Conservation (phyloP, 1,139 yeast species). For the Candida mesenterica region DNA sequence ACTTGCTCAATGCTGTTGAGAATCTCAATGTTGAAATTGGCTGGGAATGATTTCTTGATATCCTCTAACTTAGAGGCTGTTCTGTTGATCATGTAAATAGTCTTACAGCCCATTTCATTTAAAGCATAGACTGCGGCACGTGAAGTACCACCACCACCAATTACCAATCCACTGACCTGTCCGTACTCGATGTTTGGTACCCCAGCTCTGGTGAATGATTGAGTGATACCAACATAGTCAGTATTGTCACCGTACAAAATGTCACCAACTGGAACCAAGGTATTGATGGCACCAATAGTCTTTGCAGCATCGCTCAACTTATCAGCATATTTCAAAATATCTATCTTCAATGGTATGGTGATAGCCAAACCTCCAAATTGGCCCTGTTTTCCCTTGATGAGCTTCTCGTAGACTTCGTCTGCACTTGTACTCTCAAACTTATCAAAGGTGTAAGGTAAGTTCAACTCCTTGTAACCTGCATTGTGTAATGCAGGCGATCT, state of each 20-base stretch:
- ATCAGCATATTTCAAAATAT: constrained; percentile 63
- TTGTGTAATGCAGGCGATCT: constrained; percentile 85
- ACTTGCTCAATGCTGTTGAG: constrained; percentile 51
- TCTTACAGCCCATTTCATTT: constrained; percentile 70
- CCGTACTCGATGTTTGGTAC: constrained; percentile 44
- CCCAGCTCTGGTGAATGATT: constrained; percentile 63
- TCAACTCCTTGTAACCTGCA: constrained; percentile 67
- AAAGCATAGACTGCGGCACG: constrained; percentile 93
- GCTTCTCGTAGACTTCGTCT: constrained; percentile 41
- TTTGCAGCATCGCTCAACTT: constrained; percentile 72
- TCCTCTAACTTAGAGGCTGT: constrained; percentile 64
- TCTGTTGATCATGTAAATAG: constrained; percentile 80
- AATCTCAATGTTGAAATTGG: constrained; percentile 55
- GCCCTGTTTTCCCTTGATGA: constrained; percentile 45
- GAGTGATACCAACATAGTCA: constrained; percentile 88
- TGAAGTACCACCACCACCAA: constrained; percentile 98
- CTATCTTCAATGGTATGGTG: constrained; percentile 86
- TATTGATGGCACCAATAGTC: constrained; percentile 89
- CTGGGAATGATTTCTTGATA: constrained; percentile 61
- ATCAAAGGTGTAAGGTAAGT: constrained; percentile 74
- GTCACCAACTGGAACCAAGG: constrained; percentile 59
- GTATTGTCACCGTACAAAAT: constrained; percentile 81
- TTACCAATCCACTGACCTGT: constrained; percentile 59
- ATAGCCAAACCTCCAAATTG: constrained; percentile 87
- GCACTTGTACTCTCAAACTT: constrained; percentile 70